Conservation (phyloP, 179 eudicot genomes). For the Vitellaria paradoxa region DNA sequence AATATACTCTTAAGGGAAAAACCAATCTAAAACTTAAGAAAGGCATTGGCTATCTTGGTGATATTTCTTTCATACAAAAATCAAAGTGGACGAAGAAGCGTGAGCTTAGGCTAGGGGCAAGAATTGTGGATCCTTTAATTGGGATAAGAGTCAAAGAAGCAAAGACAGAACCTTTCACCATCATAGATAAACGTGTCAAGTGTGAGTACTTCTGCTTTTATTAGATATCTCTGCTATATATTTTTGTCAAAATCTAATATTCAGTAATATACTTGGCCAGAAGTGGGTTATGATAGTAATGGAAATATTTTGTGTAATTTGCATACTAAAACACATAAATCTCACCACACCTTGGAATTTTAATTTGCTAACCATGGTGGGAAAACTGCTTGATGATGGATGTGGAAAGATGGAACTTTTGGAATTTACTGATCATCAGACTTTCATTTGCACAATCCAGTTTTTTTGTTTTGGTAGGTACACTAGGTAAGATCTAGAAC, state of each 20-base stretch:
- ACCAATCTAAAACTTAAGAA: slow-evolving; percentile 47
- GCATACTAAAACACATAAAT: too few species aligned
- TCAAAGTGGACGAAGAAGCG: slow-evolving; percentile 92
- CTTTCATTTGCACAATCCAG: too few species aligned
- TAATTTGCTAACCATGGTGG: too few species aligned
- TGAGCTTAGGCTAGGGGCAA: slow-evolving; percentile 78
- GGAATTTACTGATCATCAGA: too few species aligned
- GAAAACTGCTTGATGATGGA: too few species aligned
- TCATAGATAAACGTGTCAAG: slow-evolving; percentile 89
- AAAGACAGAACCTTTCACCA: slow-evolving; percentile 71
- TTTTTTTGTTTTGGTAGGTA: too few species aligned
- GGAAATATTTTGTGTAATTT: background rate
- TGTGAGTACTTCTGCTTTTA: slow-evolving; percentile 25
- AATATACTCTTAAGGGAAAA: slow-evolving; percentile 75
- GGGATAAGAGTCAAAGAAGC: slow-evolving; percentile 75
- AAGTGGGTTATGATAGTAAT: too few species aligned
- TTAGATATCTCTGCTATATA: background rate
- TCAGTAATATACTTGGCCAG: too few species aligned
- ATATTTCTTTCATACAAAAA: slow-evolving; percentile 68
- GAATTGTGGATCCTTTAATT: slow-evolving; percentile 50
- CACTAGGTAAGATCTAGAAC: too few species aligned
- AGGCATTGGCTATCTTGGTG: slow-evolving; percentile 64
- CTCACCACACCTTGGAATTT: too few species aligned
- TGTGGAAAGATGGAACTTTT: too few species aligned
- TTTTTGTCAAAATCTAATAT: too few species aligned